Evolutionary conservation across 1,284 basidiomycete genomes (phyloP).

Genomic region (Cutaneotrichosporon cutaneum): DNA sequence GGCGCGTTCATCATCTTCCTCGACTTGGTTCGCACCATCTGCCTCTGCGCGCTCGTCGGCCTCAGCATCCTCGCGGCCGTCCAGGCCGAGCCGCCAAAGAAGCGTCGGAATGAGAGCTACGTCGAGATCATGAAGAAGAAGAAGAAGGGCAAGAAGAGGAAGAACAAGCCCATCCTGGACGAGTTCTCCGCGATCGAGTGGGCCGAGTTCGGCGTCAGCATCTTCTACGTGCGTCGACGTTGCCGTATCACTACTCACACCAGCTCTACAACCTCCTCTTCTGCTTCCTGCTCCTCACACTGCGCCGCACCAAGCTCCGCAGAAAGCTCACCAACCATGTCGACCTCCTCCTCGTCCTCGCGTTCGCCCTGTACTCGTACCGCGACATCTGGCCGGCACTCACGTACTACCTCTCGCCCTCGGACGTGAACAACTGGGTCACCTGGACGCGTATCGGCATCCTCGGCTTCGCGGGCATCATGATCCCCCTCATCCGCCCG

Average conservation of each 20-base stretch:
- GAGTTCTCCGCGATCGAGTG: conserved; percentile 50
- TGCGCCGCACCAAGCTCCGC: conserved; percentile 40
- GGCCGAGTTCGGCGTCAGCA: conserved; percentile 49
- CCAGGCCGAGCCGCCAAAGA: conserved; percentile 43
- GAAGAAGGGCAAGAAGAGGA: conserved; percentile 42
- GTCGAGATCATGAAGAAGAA: conserved; percentile 9
- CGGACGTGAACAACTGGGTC: conserved; percentile 52
- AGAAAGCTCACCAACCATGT: conserved; percentile 45
- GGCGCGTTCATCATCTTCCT: conserved; percentile 45
- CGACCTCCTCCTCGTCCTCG: conserved; percentile 53
- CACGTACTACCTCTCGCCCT: conserved; percentile 56
- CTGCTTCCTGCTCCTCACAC: conserved; percentile 43
- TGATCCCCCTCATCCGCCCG: conserved; percentile 58
- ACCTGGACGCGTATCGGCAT: conserved; percentile 53
- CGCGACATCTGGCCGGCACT: conserved; percentile 66
- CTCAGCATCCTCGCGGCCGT: conserved; percentile 50
- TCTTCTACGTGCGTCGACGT: conserved; percentile 45
- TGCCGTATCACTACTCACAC: background rate
- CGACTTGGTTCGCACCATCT: conserved; percentile 43
- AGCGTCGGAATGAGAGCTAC: background rate
- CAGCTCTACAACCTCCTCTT: conserved; percentile 46
- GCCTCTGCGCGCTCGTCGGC: conserved; percentile 43
- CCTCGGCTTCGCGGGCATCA: conserved; percentile 53
- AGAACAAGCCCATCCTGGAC: conserved; percentile 39
- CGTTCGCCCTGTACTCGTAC: conserved; percentile 59